Conservation (phyloP, 2,329 filamentous ascomycete genomes). For the Ophiostoma sp. region DNA sequence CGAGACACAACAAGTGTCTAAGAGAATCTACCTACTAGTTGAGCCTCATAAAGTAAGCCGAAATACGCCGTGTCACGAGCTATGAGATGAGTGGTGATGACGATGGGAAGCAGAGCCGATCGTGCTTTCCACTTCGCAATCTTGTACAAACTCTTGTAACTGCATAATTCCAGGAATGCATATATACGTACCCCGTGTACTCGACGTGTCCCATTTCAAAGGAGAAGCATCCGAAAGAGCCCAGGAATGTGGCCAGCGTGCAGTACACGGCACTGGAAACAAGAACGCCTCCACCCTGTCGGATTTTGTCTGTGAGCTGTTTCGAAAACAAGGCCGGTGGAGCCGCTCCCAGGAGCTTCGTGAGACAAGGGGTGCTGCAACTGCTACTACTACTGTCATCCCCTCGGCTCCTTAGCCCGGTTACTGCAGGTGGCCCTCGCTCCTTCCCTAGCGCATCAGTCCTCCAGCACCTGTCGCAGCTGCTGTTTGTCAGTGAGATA, state of each 20-base stretch:
- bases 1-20: background rate
- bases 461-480: background rate
- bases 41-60: background rate
- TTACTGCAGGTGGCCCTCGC: background rate
- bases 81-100: background rate
- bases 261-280: slow-evolving; percentile 6
- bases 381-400: background rate
- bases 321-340: slow-evolving; percentile 19
- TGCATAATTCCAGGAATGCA: background rate
- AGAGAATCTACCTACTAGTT: background rate
- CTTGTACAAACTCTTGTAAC: background rate
- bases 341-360: slow-evolving; percentile 5
- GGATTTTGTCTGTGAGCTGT: slow-evolving; percentile 16
- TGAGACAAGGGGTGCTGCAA: slow-evolving; percentile 15
- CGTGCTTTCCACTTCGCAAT: background rate
- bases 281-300: slow-evolving; percentile 9
- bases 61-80: background rate
- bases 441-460: background rate
- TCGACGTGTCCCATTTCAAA: too few relatives aligned
- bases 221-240: background rate
- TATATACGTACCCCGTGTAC: background rate
- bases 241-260: background rate
- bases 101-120: background rate
- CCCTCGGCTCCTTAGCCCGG: background rate
- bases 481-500: background rate